These are phyloP conservation scores for Gautieria morchelliformis DNA, from an alignment of 768 basidiomycete species.

Conservation along the genomic window DNA sequence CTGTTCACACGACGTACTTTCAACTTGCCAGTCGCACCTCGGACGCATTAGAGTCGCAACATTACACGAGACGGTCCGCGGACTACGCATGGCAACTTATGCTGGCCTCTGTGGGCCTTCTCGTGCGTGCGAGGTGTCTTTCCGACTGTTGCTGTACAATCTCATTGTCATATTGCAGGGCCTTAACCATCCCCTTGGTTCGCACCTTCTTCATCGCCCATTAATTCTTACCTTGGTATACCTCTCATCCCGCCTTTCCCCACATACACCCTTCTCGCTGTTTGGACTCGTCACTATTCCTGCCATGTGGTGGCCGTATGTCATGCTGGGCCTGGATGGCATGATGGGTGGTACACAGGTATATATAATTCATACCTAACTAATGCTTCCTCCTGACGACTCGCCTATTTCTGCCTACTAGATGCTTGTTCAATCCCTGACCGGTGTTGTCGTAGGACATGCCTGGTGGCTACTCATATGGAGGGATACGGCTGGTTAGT, in stretches of 20 bases:
- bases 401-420: conserved; percentile 14
- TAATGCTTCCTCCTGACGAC: neutral
- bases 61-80: conserved; percentile 50
- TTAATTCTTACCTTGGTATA: conserved; percentile 62
- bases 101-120: conserved; percentile 42
- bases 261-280: conserved; percentile 59
- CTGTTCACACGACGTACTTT: neutral
- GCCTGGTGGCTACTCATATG: conserved; percentile 49
- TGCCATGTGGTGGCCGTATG: conserved; percentile 62
- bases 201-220: conserved; percentile 50
- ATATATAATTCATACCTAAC: neutral
- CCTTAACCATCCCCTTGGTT: conserved; percentile 51
- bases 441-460: conserved; percentile 71
- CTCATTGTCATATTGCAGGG: conserved; percentile 19
- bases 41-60: conserved; percentile 51
- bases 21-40: conserved; percentile 46
- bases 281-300: conserved; percentile 75
- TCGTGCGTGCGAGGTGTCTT: conserved; percentile 36
- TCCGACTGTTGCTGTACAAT: neutral
- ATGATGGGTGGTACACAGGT: conserved; percentile 43
- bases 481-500: conserved; percentile 6
- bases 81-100: conserved; percentile 73
- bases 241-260: conserved; percentile 54
- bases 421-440: conserved; percentile 46
- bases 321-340: conserved; percentile 64